Conservation (phyloP, 202 grass and related monocot species). For the Brachypodium distachyon region DNA sequence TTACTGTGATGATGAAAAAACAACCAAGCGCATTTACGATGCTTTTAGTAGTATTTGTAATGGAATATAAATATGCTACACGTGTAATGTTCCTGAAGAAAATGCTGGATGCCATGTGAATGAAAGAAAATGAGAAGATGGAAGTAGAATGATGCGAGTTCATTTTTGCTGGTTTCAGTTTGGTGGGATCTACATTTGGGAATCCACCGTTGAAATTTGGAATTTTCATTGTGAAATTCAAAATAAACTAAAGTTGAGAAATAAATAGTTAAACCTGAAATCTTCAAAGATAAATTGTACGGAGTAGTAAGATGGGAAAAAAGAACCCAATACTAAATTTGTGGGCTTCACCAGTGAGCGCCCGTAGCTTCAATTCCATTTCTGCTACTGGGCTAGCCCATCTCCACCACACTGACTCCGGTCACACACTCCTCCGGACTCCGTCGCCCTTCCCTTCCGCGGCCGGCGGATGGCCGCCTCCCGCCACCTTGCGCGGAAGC, state of each 20-base stretch:
- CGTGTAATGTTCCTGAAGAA: neutral
- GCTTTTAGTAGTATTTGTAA: conserved; percentile 42
- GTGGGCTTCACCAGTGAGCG: neutral
- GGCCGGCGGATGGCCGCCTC: conserved; percentile 32
- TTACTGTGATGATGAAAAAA: conserved; percentile 40
- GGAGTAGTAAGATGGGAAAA: too few relatives aligned
- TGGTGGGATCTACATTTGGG: neutral
- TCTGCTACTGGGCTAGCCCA: neutral
- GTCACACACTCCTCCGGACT: neutral
- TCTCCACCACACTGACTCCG: neutral
- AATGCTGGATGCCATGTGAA: neutral
- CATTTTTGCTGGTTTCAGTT: too few relatives aligned
- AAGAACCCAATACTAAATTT: neutral
- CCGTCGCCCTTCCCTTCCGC: neutral
- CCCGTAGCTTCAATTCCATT: neutral
- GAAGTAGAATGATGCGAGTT: neutral
- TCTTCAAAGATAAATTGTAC: too few relatives aligned
- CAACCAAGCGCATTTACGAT: conserved; percentile 35
- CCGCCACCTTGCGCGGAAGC: conserved; percentile 51
- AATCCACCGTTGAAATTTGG: too few relatives aligned
- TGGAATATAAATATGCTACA: conserved; percentile 35
- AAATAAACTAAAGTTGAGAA: too few relatives aligned
- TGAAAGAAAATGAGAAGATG: neutral
- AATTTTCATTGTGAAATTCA: too few relatives aligned
- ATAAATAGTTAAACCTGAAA: too few relatives aligned